Evolutionary conservation across 2,329 filamentous ascomycete species (phyloP).

Genomic region (Coccinonectria pachysandricola): DNA sequence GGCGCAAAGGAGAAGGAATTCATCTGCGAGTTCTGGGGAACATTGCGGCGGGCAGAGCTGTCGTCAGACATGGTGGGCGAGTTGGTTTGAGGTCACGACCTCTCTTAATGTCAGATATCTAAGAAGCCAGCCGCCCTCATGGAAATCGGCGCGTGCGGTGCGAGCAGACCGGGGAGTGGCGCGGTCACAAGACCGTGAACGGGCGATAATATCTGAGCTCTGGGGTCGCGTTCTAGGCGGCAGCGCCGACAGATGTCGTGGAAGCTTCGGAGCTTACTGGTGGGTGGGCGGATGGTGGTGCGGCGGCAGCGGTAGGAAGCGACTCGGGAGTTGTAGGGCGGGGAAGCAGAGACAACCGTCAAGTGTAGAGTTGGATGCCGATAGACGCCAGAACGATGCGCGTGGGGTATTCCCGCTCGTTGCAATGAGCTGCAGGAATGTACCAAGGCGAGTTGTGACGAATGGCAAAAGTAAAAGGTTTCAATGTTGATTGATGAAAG

Average conservation of each 20-base stretch:
- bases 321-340: constrained; percentile 1
- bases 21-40: constrained; percentile 53
- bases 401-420: constrained; percentile 1
- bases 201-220: no score
- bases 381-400: constrained; percentile 5
- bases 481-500: neutral
- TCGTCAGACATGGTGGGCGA: constrained; percentile 47
- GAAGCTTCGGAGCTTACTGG: no score
- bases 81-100: constrained; percentile 14
- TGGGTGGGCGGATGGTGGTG: constrained; percentile 6
- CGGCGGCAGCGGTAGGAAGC: constrained; percentile 1
- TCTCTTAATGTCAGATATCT: constrained; percentile 12
- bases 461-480: neutral
- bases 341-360: constrained; percentile 3
- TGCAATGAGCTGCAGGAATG: neutral
- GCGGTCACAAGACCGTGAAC: no score
- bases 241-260: no score
- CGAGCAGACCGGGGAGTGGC: constrained; percentile 3
- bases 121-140: constrained; percentile 17
- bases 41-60: constrained; percentile 47
- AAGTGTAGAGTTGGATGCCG: no score
- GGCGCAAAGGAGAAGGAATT: constrained; percentile 69
- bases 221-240: no score
- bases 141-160: constrained; percentile 18
- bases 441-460: neutral